These are phyloP conservation scores for Vicia faba DNA, from an alignment of 306 rosid genomes.

Conservation along the genomic window DNA sequence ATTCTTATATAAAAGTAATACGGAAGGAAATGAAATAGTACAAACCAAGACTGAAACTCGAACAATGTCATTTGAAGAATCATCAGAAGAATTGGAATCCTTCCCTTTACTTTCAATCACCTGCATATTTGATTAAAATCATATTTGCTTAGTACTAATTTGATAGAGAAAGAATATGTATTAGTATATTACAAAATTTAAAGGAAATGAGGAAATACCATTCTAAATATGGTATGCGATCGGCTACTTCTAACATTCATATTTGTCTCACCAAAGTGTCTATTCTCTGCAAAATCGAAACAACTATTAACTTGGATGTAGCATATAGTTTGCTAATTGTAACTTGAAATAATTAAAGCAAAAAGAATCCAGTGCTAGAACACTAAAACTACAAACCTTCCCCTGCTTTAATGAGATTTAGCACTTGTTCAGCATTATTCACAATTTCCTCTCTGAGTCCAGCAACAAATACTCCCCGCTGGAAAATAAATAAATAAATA, in stretches of 20 bases:
- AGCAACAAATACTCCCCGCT: slow-evolving; percentile 96
- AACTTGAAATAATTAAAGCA: slow-evolving; percentile 25
- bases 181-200: background rate
- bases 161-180: background rate
- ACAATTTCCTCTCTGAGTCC: slow-evolving; percentile 92
- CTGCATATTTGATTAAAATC: slow-evolving; percentile 41
- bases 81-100: slow-evolving; percentile 54
- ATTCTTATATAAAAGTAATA: slow-evolving; percentile 1
- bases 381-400: slow-evolving; percentile 63
- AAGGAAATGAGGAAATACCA: slow-evolving; percentile 55
- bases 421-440: slow-evolving; percentile 76
- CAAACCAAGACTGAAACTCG: slow-evolving; percentile 96
- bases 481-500: slow-evolving; percentile 31
- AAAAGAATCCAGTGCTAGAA: slow-evolving; percentile 1
- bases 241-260: slow-evolving; percentile 96
- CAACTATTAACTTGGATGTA: background rate
- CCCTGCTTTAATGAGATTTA: slow-evolving; percentile 73
- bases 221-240: slow-evolving; percentile 95
- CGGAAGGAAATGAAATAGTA: slow-evolving; percentile 27
- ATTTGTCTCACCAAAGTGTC: slow-evolving; percentile 96
- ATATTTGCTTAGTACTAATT: background rate
- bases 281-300: slow-evolving; percentile 60
- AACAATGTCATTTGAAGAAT: slow-evolving; percentile 60
- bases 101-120: slow-evolving; percentile 92
- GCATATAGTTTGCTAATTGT: background rate